phyloP scores from a whole-genome alignment of 257 asterid species.

The Pogostemon cablin region DNA sequence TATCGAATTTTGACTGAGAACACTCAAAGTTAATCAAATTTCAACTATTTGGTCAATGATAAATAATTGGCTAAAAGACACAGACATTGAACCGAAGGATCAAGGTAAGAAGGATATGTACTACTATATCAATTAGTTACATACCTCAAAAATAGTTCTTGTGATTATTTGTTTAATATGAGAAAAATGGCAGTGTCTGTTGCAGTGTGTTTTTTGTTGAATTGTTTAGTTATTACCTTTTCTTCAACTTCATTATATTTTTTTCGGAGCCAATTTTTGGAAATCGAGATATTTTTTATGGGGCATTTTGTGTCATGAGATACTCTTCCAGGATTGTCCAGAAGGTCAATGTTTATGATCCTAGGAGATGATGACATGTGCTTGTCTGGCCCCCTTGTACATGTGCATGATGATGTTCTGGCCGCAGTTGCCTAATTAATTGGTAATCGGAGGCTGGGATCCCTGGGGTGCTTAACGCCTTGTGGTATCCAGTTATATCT shows the following conservation, averaged over 20 bases:
- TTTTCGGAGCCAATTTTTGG: constrained; percentile 73
- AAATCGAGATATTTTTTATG: constrained; percentile 50
- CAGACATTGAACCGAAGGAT: too few relatives aligned
- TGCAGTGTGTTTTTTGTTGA: neutral
- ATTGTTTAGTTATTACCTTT: constrained; percentile 5
- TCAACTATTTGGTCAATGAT: neutral
- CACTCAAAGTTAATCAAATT: neutral
- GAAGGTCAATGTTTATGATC: neutral
- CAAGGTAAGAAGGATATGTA: too few relatives aligned
- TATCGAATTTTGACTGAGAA: neutral
- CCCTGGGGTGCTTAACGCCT: constrained; percentile 20
- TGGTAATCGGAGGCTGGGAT: constrained; percentile 32
- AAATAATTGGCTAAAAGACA: neutral
- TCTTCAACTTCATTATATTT: neutral
- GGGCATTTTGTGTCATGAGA: constrained; percentile 16
- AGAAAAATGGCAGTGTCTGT: neutral
- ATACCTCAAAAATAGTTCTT: neutral
- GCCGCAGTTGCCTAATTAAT: constrained; percentile 29
- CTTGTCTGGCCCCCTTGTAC: constrained; percentile 31
- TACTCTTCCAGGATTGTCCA: neutral
- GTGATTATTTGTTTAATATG: neutral
- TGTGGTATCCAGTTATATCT: neutral
- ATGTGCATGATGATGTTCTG: constrained; percentile 34
- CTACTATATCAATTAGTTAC: too few relatives aligned
- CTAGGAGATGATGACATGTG: neutral